Evolutionary conservation across 2,329 filamentous ascomycete species (phyloP), one percentile per base, ranked within the genome.

Genomic region (Penicillium psychrosexuale): DNA sequence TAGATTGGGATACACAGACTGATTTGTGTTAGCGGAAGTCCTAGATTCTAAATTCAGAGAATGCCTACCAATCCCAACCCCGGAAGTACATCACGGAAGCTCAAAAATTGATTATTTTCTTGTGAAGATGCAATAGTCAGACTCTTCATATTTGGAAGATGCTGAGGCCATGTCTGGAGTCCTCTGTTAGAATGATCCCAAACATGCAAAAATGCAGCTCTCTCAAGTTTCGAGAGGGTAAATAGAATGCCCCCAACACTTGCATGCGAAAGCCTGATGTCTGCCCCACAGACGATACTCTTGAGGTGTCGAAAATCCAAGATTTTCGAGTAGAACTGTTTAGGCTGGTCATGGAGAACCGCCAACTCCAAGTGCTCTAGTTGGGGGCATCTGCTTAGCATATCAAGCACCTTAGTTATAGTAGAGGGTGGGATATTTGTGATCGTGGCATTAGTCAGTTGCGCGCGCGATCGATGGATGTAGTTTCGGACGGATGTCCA

Each of bases 401-500:
- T 66, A 34, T 72, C 66, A 15, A 73, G 54, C 3, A 59, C 62
- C 28, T 61, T 71, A 0, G 64, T 55, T 0, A 61, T 61, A 15
- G 68, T 67, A 1, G 66, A 49, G 2, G 59, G 51, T 3, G 64
- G 61, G 7, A 72, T n/a, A 27, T 72, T 68, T 13, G 59, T 61
- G n/a, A 73, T 55, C 13, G 60, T 64, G 8, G 69, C 70, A 39
- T 66, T 61, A 22, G 67, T 69, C 28, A 76, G 61, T 57, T 66
- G 64, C 6, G 66, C 66, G 44, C 72, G 67, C 15, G 73, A 69
- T 40, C 65, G 67, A 37, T 68, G 61, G 53, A 75, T 66, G 57
- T 71, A 74, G 42, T 68, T 61, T 45, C 69, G 57, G 38, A 75
- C 56, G n/a, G 72, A 63, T 19, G 64, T 57, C 66, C 67, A 66